Conservation (phyloP, 192 early-diverging fungal genomes). For the Rhizophagus clarus region DNA sequence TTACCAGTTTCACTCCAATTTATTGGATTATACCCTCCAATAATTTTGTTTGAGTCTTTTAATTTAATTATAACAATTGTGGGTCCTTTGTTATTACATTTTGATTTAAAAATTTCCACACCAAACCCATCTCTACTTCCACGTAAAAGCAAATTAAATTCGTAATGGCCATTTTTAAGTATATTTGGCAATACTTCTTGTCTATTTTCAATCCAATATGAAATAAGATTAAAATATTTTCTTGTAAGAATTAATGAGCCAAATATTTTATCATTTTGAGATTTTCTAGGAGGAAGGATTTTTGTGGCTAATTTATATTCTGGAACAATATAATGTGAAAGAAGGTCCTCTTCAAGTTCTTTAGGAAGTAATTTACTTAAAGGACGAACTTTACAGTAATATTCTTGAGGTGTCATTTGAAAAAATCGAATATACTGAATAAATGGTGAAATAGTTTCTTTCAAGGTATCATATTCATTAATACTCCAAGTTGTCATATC, state of each 20-base stretch:
- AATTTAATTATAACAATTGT: not conserved
- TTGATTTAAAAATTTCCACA: not conserved
- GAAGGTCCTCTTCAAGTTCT: slow-evolving; percentile 6
- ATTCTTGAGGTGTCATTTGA: slow-evolving; percentile 8
- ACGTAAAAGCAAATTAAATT: slow-evolving; percentile 26
- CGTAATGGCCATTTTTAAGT: not conserved
- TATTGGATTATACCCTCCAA: slow-evolving; percentile 28
- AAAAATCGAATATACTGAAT: slow-evolving; percentile 13
- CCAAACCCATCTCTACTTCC: slow-evolving; percentile 13
- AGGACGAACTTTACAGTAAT: slow-evolving; percentile 14
- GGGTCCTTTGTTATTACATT: slow-evolving; percentile 1
- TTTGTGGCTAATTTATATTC: not conserved
- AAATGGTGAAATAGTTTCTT: not conserved
- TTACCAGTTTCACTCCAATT: not conserved
- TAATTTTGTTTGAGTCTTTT: not conserved
- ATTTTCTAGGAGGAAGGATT: not conserved
- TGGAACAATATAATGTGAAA: not conserved
- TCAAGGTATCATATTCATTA: not conserved
- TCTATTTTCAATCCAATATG: slow-evolving; percentile 22
- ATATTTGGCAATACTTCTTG: not conserved
- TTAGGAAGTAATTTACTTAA: slow-evolving; percentile 9
- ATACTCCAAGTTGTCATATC: not conserved
- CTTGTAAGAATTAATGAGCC: not conserved
- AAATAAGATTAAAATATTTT: not conserved
- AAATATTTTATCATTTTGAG: not conserved